phyloP scores from a whole-genome alignment of 805 yeast species.

The Danielia reshetovae region DNA sequence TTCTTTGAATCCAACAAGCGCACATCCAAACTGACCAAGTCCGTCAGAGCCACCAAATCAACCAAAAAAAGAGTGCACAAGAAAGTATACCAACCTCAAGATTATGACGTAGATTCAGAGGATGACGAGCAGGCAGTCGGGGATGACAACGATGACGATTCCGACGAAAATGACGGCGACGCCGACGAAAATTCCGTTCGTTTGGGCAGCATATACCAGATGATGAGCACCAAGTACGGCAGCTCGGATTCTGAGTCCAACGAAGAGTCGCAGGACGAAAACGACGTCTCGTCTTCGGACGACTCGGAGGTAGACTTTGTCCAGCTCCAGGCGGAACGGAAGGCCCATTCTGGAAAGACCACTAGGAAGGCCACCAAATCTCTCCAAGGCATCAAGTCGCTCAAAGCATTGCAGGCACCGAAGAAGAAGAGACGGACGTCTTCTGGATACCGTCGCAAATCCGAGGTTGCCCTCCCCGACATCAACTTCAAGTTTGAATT shows the following conservation, averaged over 20 bases:
- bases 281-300: slow-evolving; percentile 39
- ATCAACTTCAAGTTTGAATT: slow-evolving; percentile 40
- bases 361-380: slow-evolving; percentile 16
- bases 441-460: slow-evolving; percentile 24
- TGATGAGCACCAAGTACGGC: slow-evolving; percentile 13
- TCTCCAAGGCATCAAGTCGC: slow-evolving; percentile 19
- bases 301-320: slow-evolving; percentile 73
- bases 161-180: slow-evolving; percentile 9
- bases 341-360: slow-evolving; percentile 53
- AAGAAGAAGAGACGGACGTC: slow-evolving; percentile 8
- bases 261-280: slow-evolving; percentile 17
- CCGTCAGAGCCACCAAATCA: slow-evolving; percentile 8
- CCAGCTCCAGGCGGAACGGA: slow-evolving; percentile 63
- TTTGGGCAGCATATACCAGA: slow-evolving; percentile 21
- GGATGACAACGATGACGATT: slow-evolving; percentile 5
- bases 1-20: slow-evolving; percentile 4
- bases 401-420: slow-evolving; percentile 13
- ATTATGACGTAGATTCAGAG: slow-evolving; percentile 2
- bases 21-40: slow-evolving; percentile 1
- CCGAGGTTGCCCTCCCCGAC: slow-evolving; percentile 40
- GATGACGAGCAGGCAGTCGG: slow-evolving; percentile 2
- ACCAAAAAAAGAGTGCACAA: slow-evolving; percentile 10
- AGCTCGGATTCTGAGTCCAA: slow-evolving; percentile 31
- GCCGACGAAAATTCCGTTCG: slow-evolving; percentile 12
- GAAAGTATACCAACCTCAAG: neutral